Evolutionary conservation across 768 basidiomycete genomes (phyloP).

Genomic region (Naganishia friedmannii): DNA sequence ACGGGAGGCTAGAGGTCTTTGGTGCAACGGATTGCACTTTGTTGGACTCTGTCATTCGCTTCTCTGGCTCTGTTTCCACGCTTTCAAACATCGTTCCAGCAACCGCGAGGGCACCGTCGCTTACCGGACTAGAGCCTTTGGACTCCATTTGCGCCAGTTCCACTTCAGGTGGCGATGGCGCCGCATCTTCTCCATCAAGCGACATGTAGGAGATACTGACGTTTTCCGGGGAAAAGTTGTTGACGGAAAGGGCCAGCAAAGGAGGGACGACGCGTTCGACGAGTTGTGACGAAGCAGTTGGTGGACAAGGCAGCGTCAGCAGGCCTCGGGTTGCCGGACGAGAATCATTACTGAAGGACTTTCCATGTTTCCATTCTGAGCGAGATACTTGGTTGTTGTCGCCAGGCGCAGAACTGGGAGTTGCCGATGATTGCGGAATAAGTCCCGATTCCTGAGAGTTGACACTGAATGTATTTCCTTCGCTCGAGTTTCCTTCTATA

Average conservation of each 20-base stretch:
- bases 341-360: too few relatives aligned
- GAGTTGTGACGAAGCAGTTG: too few relatives aligned
- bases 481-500: constrained; percentile 14
- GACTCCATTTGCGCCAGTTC: too few relatives aligned
- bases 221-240: too few relatives aligned
- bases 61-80: neutral
- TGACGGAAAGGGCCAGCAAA: too few relatives aligned
- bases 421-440: neutral
- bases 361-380: neutral
- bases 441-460: constrained; percentile 1
- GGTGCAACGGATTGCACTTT: neutral
- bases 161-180: too few relatives aligned
- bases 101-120: neutral
- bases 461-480: constrained; percentile 12
- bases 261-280: too few relatives aligned
- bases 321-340: too few relatives aligned
- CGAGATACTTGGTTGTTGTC: neutral
- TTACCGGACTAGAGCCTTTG: neutral
- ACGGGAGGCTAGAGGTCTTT: neutral
- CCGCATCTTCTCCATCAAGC: neutral
- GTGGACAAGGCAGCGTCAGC: too few relatives aligned
- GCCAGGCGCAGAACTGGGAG: neutral
- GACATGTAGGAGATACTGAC: too few relatives aligned
- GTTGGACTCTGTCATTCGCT: neutral
- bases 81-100: neutral